Percentiles rank a stretch among this genome's conserved stretches.
phyloP scores from a whole-genome alignment of 192 early-diverging fungal genomes.

The Entomortierella lignicola region DNA sequence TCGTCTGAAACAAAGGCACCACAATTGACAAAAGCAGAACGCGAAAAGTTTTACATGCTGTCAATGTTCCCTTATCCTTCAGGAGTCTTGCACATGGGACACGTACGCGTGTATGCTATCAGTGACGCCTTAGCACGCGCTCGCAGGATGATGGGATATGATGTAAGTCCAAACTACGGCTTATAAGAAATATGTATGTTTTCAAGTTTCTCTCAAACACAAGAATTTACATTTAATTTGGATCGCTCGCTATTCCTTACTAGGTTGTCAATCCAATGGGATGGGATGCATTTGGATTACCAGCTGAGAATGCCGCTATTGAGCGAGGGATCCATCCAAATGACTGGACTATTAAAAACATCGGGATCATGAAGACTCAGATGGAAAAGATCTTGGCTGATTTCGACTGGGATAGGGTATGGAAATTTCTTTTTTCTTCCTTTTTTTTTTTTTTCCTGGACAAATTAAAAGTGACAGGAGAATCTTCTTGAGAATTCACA shows the following conservation, averaged over 20 bases:
- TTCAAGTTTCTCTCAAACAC: not conserved
- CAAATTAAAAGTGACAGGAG: no score
- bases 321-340: slow-evolving; percentile 80
- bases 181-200: not conserved
- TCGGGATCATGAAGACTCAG: slow-evolving; percentile 85
- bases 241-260: not conserved
- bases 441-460: no score
- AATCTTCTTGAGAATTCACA: not conserved
- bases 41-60: slow-evolving; percentile 81
- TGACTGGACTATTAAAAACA: slow-evolving; percentile 89
- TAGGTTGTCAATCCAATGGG: slow-evolving; percentile 93
- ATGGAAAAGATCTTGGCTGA: slow-evolving; percentile 77
- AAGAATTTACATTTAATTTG: not conserved
- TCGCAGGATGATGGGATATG: slow-evolving; percentile 76
- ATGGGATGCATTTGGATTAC: slow-evolving; percentile 98
- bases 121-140: slow-evolving; percentile 87
- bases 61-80: slow-evolving; percentile 98
- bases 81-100: slow-evolving; percentile 94
- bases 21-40: slow-evolving; percentile 19
- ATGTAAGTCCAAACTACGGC: slow-evolving; percentile 55
- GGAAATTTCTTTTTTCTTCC: not conserved
- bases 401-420: slow-evolving; percentile 92
- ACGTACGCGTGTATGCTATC: slow-evolving; percentile 96
- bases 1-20: not conserved
- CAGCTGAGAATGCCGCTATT: slow-evolving; percentile 97